These are phyloP conservation scores for Ceratobasidium sp. DNA, from an alignment of 1,284 basidiomycete species.

Conservation along the genomic window DNA sequence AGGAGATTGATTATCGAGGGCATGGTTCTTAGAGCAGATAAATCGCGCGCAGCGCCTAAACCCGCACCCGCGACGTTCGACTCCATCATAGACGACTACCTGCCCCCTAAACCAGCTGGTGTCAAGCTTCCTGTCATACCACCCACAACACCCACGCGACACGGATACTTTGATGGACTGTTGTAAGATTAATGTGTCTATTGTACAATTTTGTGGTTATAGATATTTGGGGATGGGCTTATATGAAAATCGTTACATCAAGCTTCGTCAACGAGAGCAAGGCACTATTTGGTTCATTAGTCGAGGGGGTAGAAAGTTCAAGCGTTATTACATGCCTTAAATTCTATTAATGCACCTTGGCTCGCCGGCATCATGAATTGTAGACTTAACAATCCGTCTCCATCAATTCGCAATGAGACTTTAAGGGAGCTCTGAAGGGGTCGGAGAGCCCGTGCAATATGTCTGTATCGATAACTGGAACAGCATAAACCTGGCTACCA, in stretches of 20 bases:
- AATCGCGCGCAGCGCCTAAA: slow-evolving; percentile 49
- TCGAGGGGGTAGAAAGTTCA: not conserved
- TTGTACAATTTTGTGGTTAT: not conserved
- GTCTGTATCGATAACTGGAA: slow-evolving; percentile 77
- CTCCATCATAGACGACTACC: slow-evolving; percentile 71
- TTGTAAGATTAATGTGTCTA: slow-evolving; percentile 5
- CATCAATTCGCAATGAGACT: slow-evolving; percentile 82
- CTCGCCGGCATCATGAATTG: slow-evolving; percentile 84
- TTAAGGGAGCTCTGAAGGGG: slow-evolving; percentile 82
- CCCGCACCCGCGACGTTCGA: slow-evolving; percentile 63
- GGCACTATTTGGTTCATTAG: slow-evolving; percentile 25
- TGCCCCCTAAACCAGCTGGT: slow-evolving; percentile 51
- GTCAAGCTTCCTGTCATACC: slow-evolving; percentile 28
- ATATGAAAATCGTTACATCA: slow-evolving; percentile 2
- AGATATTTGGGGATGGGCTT: slow-evolving; percentile 2
- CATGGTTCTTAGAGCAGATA: slow-evolving; percentile 27
- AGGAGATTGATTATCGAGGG: slow-evolving; percentile 38
- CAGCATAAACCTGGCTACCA: slow-evolving; percentile 5
- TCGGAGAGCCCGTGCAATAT: slow-evolving; percentile 69
- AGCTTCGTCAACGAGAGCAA: slow-evolving; percentile 34
- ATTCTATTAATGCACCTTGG: slow-evolving; percentile 73
- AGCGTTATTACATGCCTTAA: slow-evolving; percentile 65
- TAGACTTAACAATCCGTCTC: slow-evolving; percentile 76
- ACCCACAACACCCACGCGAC: slow-evolving; percentile 8
- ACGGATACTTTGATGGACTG: slow-evolving; percentile 33